Evolutionary conservation across 1,284 basidiomycete species (phyloP).

Genomic region (Cryptococcus jaspeensis): DNA sequence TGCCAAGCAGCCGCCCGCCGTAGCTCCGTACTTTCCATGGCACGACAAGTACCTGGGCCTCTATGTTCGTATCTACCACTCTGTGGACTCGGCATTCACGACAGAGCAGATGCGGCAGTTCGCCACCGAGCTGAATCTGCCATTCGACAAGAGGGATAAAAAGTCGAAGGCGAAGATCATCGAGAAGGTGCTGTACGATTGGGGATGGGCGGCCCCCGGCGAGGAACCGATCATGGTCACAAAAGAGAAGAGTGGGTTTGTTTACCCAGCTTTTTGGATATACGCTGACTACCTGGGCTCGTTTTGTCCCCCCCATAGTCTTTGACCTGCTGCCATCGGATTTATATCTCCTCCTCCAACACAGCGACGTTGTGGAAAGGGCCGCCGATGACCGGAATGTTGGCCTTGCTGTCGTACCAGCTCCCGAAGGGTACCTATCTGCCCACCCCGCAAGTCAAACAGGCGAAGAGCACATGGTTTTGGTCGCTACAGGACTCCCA

Average conservation of each 20-base stretch:
- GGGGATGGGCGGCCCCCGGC: slow-evolving; percentile 16
- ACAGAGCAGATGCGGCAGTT: slow-evolving; percentile 9
- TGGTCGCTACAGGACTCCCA: slow-evolving; percentile 12
- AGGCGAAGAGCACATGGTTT: slow-evolving; percentile 9
- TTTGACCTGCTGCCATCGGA: slow-evolving; percentile 20
- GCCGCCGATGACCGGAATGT: slow-evolving; percentile 10
- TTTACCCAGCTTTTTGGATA: neutral
- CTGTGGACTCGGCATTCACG: slow-evolving; percentile 15
- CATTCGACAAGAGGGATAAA: neutral
- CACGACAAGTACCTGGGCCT: slow-evolving; percentile 7
- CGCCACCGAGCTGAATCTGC: slow-evolving; percentile 3
- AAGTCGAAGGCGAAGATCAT: slow-evolving; percentile 3
- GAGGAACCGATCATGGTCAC: neutral
- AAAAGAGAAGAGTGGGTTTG: neutral
- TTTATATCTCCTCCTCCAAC: slow-evolving; percentile 20
- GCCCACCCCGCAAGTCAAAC: neutral
- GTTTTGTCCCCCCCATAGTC: slow-evolving; percentile 1
- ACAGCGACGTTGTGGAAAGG: slow-evolving; percentile 10
- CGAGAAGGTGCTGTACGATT: slow-evolving; percentile 12
- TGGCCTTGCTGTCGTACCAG: slow-evolving; percentile 13
- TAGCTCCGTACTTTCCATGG: slow-evolving; percentile 12
- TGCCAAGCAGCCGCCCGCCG: slow-evolving; percentile 6
- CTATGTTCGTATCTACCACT: slow-evolving; percentile 9
- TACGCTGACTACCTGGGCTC: neutral
- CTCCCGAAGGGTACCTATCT: slow-evolving; percentile 1